Percentiles rank a stretch among this genome's conserved stretches.
These are phyloP conservation scores for Penicillium pancosmium DNA, from an alignment of 495 filamentous ascomycete species.

Conservation along the genomic window DNA sequence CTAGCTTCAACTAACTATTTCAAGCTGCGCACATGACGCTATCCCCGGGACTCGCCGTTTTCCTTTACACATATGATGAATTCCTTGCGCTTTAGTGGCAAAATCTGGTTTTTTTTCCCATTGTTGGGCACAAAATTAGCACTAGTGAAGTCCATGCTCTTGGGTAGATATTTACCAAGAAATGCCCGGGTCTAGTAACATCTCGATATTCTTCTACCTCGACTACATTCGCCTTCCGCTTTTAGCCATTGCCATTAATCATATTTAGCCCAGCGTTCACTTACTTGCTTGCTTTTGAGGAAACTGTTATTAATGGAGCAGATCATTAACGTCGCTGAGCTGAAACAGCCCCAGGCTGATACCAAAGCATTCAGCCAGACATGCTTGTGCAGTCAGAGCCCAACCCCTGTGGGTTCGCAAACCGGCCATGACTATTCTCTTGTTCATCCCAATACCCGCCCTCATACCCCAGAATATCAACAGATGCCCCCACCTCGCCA, in stretches of 20 bases:
- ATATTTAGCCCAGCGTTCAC: neutral
- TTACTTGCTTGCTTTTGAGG: neutral
- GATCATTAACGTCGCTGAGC: conserved; percentile 11
- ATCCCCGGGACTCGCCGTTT: conserved; percentile 15
- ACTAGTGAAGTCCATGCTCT: neutral
- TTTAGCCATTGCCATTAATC: neutral
- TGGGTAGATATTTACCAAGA: conserved; percentile 9
- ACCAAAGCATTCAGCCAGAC: conserved; percentile 7
- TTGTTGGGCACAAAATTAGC: conserved; percentile 1
- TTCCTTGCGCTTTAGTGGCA: conserved; percentile 5
- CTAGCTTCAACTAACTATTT: neutral
- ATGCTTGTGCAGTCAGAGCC: conserved; percentile 8
- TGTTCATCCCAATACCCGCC: conserved; percentile 3
- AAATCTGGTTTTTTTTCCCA: conserved; percentile 10
- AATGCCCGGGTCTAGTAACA: neutral
- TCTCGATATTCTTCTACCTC: neutral
- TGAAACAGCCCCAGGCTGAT: conserved; percentile 7
- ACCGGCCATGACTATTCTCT: conserved; percentile 9
- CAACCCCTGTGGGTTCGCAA: conserved; percentile 6
- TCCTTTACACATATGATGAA: conserved; percentile 7
- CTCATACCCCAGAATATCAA: conserved; percentile 1
- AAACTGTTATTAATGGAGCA: conserved; percentile 19
- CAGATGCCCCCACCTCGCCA: neutral
- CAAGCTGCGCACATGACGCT: conserved; percentile 16
- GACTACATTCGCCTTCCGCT: neutral